Conservation (phyloP, 2,329 filamentous ascomycete genomes). For the Cercospora nicotianae region DNA sequence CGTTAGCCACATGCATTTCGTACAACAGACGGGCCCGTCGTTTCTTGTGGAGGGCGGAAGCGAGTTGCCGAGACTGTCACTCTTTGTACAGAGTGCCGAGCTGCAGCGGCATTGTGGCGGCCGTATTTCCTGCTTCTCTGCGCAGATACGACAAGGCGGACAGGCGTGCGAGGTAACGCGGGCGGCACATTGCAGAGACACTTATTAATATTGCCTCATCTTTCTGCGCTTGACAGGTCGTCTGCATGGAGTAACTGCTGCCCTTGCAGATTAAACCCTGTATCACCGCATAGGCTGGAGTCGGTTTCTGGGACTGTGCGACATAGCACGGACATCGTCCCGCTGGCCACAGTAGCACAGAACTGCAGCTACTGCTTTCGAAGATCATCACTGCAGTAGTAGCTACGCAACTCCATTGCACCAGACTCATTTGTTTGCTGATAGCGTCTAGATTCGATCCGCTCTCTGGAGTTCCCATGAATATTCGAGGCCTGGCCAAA, state of each 20-base stretch:
- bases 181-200: constrained; percentile 7
- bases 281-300: not conserved
- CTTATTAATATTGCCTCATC: constrained; percentile 5
- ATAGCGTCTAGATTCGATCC: not conserved
- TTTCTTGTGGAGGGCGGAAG: constrained; percentile 6
- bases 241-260: constrained; percentile 4
- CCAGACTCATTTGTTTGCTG: not conserved
- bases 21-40: constrained; percentile 4
- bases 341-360: constrained; percentile 1
- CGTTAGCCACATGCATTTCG: constrained; percentile 17
- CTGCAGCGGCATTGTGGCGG: constrained; percentile 12
- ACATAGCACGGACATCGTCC: constrained; percentile 4
- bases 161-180: constrained; percentile 3
- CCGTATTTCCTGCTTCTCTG: constrained; percentile 2
- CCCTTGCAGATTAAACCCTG: constrained; percentile 9
- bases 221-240: constrained; percentile 19
- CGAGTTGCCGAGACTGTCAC: constrained; percentile 17
- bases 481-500: not conserved
- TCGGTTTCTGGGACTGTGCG: constrained; percentile 7
- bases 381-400: constrained; percentile 4
- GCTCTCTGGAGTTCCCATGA: not conserved
- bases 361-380: constrained; percentile 9
- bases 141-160: not conserved
- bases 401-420: not conserved
- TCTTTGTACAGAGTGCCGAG: constrained; percentile 10